Base-by-base conservation (phyloP, 2,329 filamentous ascomycete genomes). In the Chaetomium strumarium region DNA sequence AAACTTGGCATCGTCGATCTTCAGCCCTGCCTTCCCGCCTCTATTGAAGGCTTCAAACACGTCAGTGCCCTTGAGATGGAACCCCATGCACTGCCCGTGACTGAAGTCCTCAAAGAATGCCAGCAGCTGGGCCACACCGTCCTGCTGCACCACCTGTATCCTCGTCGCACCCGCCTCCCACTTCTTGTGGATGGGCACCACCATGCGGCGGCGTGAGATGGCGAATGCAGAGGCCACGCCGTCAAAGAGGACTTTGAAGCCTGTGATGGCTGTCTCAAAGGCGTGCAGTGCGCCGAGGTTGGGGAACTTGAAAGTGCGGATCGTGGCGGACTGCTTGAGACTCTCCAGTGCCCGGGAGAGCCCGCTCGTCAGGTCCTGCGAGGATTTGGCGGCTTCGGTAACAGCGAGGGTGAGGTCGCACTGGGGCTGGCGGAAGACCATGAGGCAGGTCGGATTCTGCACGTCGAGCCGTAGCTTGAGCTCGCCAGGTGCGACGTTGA, bases 171-270 rank as follows among this genome's bases (percentile, higher is more conserved):
- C 82, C 2, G 90, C 88, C 65, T 95, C 90, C 88, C 89, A 95
- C 68, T 93, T 93, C 72, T 96, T 95, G 72, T 95, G 88, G 59
- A 96, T 92, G 0, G 89, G 89, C 14, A 95, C 89, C 12, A 96
- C 88, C 85, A 91, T 93, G 59, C 88, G 81, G 45, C 88, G 83
- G 30, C 90, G 83, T 1, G 90, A 84, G 59, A 96, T 95, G 53
- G 86, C 84, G 67, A 96, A 88, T 0, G 82, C 83, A 8, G 79
- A 75, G 6, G 89, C 89, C 48, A 88, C 70, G 7, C 83, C 82
- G 64, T 90, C 86, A 60, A 85, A 90, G 8, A 86, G 71, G 14
- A 96, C 88, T 24, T 76, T 75, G 68, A 86, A 95, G 0, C 90
- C 89, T 0, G 90, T 95, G 51, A 95, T 73, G 2, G 88, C 86